Conservation (phyloP, 441 rosid genomes). For the Populus hybrid region DNA sequence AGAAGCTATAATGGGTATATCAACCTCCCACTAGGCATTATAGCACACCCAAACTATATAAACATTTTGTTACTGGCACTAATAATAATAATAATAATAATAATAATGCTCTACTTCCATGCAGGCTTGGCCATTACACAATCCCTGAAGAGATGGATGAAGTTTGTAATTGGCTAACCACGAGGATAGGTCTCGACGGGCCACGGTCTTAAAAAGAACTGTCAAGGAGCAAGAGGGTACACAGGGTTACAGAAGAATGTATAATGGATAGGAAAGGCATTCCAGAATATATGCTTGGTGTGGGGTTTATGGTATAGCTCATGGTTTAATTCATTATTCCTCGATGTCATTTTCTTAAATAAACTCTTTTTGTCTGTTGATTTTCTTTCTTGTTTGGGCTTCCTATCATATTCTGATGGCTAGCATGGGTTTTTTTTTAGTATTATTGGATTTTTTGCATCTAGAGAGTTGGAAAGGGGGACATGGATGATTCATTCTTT, state of each 20-base stretch:
- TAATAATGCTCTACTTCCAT: conserved; percentile 9
- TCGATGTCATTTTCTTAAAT: background rate
- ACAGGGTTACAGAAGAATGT: background rate
- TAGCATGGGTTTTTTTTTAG: background rate
- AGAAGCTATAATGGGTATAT: conserved; percentile 42
- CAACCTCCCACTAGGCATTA: background rate
- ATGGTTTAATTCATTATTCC: background rate
- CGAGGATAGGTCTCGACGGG: conserved; percentile 53
- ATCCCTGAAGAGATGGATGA: conserved; percentile 60
- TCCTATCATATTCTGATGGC: background rate
- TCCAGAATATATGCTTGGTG: background rate
- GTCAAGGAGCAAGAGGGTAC: background rate
- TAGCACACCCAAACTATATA: background rate
- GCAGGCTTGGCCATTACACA: conserved; percentile 66
- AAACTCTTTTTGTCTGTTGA: background rate
- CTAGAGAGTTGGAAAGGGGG: background rate
- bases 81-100: background rate
- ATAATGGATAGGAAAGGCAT: background rate
- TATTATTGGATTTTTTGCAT: background rate
- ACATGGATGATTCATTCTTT: background rate
- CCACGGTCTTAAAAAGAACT: background rate
- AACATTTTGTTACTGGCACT: background rate
- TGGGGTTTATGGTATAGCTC: conserved; percentile 5
- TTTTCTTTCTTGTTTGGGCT: background rate
- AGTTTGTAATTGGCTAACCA: conserved; percentile 51